phyloP scores from a whole-genome alignment of 139 green algal genomes.

The Chlamydomonas incerta region DNA sequence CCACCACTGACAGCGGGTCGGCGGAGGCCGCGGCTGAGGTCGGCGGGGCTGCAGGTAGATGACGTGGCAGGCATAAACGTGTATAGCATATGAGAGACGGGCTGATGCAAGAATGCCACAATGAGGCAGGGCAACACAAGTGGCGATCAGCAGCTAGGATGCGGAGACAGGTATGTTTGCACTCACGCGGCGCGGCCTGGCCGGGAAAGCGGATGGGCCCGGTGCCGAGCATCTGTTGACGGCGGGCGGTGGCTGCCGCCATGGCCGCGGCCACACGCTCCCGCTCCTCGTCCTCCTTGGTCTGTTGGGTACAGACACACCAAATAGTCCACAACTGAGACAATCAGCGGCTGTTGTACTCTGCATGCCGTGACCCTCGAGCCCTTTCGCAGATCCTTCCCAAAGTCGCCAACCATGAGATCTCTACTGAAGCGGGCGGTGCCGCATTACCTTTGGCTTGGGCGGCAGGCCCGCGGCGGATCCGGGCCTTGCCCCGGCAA shows the following conservation, averaged over 20 bases:
- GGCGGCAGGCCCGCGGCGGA: background rate
- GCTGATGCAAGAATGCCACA: too few relatives aligned
- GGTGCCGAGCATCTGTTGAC: conserved; percentile 3
- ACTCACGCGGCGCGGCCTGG: background rate
- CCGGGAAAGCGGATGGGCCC: conserved; percentile 37
- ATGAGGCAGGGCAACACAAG: too few relatives aligned
- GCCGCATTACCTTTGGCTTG: too few relatives aligned
- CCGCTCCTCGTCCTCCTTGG: conserved; percentile 50
- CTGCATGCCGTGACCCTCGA: too few relatives aligned
- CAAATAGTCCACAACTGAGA: too few relatives aligned
- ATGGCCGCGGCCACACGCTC: conserved; percentile 33
- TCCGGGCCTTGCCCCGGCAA: background rate
- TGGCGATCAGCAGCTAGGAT: too few relatives aligned
- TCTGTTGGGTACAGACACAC: conserved; percentile 4
- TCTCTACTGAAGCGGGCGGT: too few relatives aligned
- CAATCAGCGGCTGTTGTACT: too few relatives aligned
- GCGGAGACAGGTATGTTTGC: background rate
- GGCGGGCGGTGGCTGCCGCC: conserved; percentile 1
- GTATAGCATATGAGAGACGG: too few relatives aligned
- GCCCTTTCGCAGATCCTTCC: too few relatives aligned
- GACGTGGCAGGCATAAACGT: too few relatives aligned
- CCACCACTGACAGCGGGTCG: background rate
- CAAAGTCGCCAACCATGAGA: too few relatives aligned
- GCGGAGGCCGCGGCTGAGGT: background rate
- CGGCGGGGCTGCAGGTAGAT: background rate